Evolutionary conservation across 345 rosid species (phyloP), one percentile per base, ranked within the genome.

Genomic region (Hibiscus tridactylites): DNA sequence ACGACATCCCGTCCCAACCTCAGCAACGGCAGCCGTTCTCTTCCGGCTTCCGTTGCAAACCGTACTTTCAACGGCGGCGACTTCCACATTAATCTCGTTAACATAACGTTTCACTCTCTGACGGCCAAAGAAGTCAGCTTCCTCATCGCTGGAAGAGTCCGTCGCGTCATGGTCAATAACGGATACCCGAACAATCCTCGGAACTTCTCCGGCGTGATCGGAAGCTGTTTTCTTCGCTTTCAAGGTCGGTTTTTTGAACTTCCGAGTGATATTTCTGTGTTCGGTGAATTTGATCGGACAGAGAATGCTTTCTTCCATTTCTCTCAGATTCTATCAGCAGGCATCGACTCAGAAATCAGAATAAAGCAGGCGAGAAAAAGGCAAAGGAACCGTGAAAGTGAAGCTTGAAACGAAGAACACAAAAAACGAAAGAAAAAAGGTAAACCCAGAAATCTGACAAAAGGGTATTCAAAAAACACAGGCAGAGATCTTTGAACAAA

Each of bases 111-210:
- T 95, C 37, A 95, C 91, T 31, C 97, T 71, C 17, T 75, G 87
- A 5, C 91, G 82, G 60, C 67, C 46, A 31, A 81, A 67, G 8
- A 75, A 72, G 15, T 65, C 66, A 42, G 78, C 83, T 3, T 72
- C 89, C 37, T 92, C 97, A 4, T 92, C 99, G 63, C 97, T 87
- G 71, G 97, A 92, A 19, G 99, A 92, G 73, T 95, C 99, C 0
- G 99, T 95, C 8, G 99, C 99, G 39, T 92, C 86, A 0, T 84
- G 87, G 74, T 95, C 99, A 1, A 85, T 84, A 0, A 86, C 74
- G 5, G 80, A 83, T 53, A 95, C 77, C 68, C 97, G 85, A 1
- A 95, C 83, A 9, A 83, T 46, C 59, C 86, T 81, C 0, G 46
- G 78, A 4, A 62, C 56, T n/a, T 42, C 66, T 42, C 66, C 61